Evolutionary conservation across 2,329 filamentous ascomycete genomes (phyloP).

Genomic region (Ophiobolus disseminans): DNA sequence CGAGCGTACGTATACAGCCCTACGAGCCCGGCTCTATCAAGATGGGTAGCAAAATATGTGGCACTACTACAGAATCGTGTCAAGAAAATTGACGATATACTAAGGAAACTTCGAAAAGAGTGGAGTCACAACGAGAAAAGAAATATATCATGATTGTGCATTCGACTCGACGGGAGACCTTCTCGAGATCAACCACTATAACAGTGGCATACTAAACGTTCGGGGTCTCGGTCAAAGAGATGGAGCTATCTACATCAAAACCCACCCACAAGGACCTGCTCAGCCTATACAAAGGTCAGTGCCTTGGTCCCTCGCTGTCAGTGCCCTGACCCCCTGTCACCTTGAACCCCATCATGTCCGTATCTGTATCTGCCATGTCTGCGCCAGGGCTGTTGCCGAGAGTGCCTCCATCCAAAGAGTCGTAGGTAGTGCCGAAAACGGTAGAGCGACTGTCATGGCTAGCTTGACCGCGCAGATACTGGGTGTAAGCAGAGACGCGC

Average conservation of each 20-base stretch:
- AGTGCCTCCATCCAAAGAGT: neutral
- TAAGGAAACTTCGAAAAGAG: too few relatives aligned
- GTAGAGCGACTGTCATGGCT: conserved; percentile 15
- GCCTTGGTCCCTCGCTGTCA: neutral
- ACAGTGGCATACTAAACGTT: conserved; percentile 1
- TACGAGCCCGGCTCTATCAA: too few relatives aligned
- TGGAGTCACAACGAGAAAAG: too few relatives aligned
- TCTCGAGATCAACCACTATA: conserved; percentile 10
- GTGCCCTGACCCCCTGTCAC: too few relatives aligned
- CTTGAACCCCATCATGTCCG: conserved; percentile 1
- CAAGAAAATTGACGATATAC: too few relatives aligned
- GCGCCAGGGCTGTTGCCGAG: neutral
- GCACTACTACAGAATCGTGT: too few relatives aligned
- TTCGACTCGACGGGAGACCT: conserved; percentile 1
- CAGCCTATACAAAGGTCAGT: neutral
- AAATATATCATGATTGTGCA: neutral
- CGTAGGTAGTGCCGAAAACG: conserved; percentile 7
- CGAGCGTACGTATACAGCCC: too few relatives aligned
- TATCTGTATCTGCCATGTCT: neutral
- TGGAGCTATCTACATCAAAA: neutral
- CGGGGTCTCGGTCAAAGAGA: neutral
- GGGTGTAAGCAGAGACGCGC: conserved; percentile 29
- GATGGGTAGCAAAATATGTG: too few relatives aligned
- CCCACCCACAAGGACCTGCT: neutral
- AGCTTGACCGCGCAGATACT: conserved; percentile 25